Evolutionary conservation across 73 alveolate species (phyloP), one percentile per base, ranked within the genome.

Genomic region (Paramecium tetraurelia): DNA sequence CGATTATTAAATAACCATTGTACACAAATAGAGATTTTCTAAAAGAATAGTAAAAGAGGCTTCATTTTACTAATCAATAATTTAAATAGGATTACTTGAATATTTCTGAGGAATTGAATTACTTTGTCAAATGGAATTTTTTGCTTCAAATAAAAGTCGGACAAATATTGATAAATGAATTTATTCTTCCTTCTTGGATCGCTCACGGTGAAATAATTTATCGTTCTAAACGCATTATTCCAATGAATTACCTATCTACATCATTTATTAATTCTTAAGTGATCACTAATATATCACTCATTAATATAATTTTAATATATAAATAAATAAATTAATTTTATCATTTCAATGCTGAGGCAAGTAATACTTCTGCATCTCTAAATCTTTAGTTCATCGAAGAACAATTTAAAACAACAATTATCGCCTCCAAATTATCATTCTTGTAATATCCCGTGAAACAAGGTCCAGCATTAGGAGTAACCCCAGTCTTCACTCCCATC

Each of bases 401-500:
- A 40, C 97, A 95, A 75, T 93, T 95, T 59, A 97, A 89, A 7
- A 97, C 96, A 9, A 95, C 93, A 36, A 97, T 94, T 16, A 97
- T 93, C 18, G 95, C 72, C 77, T 95, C 96, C 11, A 90, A 41
- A 58, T 92, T 43, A 40, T 96, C 97, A 69, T 93, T 93, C 27
- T 92, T 92, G 21, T 85, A 85, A 44, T 84, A 63, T 40, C 94
- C 85, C 14, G 93, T 93, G 27, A 96, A 89, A 58, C 99, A 97
- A 8, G 98, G 98, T 3, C 99, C 99, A 12, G 99, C 99, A 38
- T 95, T 95, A 8, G 98, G 97, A 21, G 99, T 97, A 9, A 95
- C 96, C 9, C 99, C 99, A n/a, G 99, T 97, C 90, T 97, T 97
- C 20, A 97, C 72, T 7, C 99, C 99, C 89, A 93, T 93, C 92